A percentile compares a stretch with the other conserved stretches of the same genome.
phyloP scores from a whole-genome alignment of 495 filamentous ascomycete species.

The Gamarada debralockiae region DNA sequence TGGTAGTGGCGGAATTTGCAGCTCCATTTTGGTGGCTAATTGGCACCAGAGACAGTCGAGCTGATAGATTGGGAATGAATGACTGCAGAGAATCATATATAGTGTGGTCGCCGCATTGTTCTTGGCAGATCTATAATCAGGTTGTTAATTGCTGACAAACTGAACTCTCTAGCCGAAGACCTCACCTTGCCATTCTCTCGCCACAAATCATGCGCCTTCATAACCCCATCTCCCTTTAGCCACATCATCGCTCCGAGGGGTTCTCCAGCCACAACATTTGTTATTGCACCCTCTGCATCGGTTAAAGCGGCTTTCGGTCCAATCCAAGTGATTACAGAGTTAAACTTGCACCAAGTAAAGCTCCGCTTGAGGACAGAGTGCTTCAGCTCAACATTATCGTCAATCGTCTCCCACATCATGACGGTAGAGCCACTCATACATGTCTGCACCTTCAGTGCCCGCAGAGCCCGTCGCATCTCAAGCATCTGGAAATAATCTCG shows the following conservation, averaged over 20 bases:
- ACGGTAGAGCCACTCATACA: conserved; percentile 38
- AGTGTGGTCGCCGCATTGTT: neutral
- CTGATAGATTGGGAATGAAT: neutral
- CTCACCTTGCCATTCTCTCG: conserved; percentile 34
- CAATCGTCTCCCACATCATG: conserved; percentile 51
- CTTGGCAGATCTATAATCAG: neutral
- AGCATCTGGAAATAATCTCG: conserved; percentile 42
- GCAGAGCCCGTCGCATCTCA: conserved; percentile 36
- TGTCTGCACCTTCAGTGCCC: conserved; percentile 48
- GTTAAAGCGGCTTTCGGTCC: conserved; percentile 38
- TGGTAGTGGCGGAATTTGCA: too few species aligned
- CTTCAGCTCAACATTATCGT: conserved; percentile 38
- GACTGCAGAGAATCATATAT: neutral
- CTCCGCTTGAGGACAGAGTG: conserved; percentile 49
- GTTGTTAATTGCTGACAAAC: conserved; percentile 44
- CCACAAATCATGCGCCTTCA: conserved; percentile 47
- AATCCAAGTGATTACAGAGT: conserved; percentile 51
- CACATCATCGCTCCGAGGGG: conserved; percentile 54
- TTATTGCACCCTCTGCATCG: conserved; percentile 35
- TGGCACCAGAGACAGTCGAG: neutral
- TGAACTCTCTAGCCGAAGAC: neutral
- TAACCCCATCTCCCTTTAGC: conserved; percentile 48
- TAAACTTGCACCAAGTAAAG: conserved; percentile 51
- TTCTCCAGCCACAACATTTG: conserved; percentile 33
- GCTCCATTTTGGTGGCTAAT: too few species aligned